phyloP scores from a whole-genome alignment of 257 asterid genomes.

The Fraxinus anomala region DNA sequence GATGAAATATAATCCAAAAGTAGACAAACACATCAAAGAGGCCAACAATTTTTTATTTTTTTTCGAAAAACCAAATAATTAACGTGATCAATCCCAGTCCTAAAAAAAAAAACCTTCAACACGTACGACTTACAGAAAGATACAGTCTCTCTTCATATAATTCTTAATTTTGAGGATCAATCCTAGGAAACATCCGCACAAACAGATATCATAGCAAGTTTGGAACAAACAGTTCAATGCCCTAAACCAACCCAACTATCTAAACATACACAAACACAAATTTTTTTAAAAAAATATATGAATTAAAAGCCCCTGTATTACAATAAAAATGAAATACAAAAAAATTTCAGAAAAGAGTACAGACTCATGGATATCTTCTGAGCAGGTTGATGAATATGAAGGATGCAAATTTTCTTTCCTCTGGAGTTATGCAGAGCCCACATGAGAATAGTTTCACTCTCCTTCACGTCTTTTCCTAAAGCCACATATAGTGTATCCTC shows the following conservation, averaged over 20 bases:
- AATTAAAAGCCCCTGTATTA: not conserved
- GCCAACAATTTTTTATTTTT: not conserved
- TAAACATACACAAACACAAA: not conserved
- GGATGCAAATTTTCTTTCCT: slow-evolving; percentile 62
- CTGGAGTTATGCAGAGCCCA: slow-evolving; percentile 76
- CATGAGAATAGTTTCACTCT: slow-evolving; percentile 53
- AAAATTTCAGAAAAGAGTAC: slow-evolving; percentile 20
- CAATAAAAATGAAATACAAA: not conserved
- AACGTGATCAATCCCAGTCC: slow-evolving; percentile 18
- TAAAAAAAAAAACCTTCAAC: slow-evolving; percentile 9
- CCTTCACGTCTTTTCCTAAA: slow-evolving; percentile 70
- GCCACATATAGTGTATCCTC: slow-evolving; percentile 68
- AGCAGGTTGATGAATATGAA: slow-evolving; percentile 88
- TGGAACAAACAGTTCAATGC: not conserved
- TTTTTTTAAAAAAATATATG: too few relatives aligned
- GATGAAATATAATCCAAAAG: not conserved
- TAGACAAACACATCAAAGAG: not conserved
- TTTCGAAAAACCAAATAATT: not conserved
- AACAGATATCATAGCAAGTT: not conserved
- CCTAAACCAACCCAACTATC: not conserved
- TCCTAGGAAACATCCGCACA: not conserved
- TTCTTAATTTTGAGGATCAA: not conserved
- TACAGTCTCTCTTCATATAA: not conserved
- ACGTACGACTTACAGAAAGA: not conserved
- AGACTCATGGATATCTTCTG: slow-evolving; percentile 51